phyloP scores from a whole-genome alignment of 1,284 basidiomycete species.

The Omphalotus olearius region DNA sequence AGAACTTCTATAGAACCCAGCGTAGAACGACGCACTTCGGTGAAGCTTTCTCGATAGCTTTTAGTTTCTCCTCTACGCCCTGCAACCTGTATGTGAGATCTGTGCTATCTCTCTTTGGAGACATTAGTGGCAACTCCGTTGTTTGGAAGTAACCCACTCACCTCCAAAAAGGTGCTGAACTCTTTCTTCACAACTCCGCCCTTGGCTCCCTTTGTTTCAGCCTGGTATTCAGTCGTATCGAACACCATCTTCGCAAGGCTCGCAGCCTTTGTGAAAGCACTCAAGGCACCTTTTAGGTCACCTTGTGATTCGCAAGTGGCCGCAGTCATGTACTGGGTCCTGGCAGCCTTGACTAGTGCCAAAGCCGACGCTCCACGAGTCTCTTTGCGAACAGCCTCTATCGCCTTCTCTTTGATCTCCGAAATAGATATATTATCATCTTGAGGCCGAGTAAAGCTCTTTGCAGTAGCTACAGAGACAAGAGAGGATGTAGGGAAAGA shows the following conservation, averaged over 20 bases:
- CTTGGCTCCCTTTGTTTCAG: slow-evolving; percentile 35
- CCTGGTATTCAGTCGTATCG: slow-evolving; percentile 48
- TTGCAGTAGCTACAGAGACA: too few relatives aligned
- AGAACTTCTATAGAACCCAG: slow-evolving; percentile 9
- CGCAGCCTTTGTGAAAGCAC: slow-evolving; percentile 55
- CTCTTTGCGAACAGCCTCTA: too few relatives aligned
- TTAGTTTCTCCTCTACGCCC: slow-evolving; percentile 55
- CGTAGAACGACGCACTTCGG: slow-evolving; percentile 34
- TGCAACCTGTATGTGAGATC: slow-evolving; percentile 45
- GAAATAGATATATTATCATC: too few relatives aligned
- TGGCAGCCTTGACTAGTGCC: background rate
- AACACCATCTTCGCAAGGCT: slow-evolving; percentile 52
- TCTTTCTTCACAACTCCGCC: slow-evolving; percentile 53
- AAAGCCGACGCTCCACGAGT: slow-evolving; percentile 5
- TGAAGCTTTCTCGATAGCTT: slow-evolving; percentile 46
- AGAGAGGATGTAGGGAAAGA: too few relatives aligned
- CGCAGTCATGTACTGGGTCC: slow-evolving; percentile 1
- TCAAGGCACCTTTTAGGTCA: slow-evolving; percentile 56
- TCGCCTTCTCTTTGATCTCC: too few relatives aligned
- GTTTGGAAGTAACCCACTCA: slow-evolving; percentile 22
- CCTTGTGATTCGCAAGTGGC: slow-evolving; percentile 27
- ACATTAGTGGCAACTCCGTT: slow-evolving; percentile 19
- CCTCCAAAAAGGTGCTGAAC: slow-evolving; percentile 55
- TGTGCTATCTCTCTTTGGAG: slow-evolving; percentile 41
- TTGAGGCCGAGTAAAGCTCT: too few relatives aligned